Percentiles rank a stretch among this genome's conserved stretches.
These are phyloP conservation scores for Moricandia arvensis DNA, from an alignment of 345 rosid species.

Conservation along the genomic window DNA sequence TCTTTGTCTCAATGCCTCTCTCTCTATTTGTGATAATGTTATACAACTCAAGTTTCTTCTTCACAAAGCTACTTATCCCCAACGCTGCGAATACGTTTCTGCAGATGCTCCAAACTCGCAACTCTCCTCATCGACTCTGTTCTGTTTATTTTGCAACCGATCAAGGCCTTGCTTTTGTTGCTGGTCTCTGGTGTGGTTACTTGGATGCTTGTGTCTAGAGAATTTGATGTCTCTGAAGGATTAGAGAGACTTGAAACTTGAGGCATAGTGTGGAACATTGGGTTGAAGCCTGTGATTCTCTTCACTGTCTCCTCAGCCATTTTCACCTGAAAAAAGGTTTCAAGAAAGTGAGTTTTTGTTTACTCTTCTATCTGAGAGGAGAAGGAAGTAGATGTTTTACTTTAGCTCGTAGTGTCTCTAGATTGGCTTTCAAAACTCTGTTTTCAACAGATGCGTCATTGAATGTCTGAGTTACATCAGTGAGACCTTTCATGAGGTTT, in stretches of 20 bases:
- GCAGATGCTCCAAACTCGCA: constrained; percentile 89
- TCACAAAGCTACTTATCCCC: constrained; percentile 27
- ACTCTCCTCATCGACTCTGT: constrained; percentile 77
- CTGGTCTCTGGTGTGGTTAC: constrained; percentile 25
- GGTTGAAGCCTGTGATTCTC: constrained; percentile 72
- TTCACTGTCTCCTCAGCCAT: constrained; percentile 95
- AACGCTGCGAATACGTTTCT: constrained; percentile 71
- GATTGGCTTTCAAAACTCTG: constrained; percentile 86
- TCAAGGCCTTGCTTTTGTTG: constrained; percentile 27
- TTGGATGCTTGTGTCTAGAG: constrained; percentile 37
- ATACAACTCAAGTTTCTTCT: constrained; percentile 12
- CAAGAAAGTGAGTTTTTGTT: not conserved
- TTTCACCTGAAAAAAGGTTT: constrained; percentile 58
- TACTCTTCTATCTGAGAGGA: not conserved
- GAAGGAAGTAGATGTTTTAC: constrained; percentile 34
- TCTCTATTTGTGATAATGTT: constrained; percentile 5
- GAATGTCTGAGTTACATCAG: constrained; percentile 71
- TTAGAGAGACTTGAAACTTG: constrained; percentile 45
- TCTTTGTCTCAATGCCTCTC: constrained; percentile 1
- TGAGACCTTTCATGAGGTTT: constrained; percentile 57
- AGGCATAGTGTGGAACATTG: constrained; percentile 53
- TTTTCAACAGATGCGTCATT: constrained; percentile 81
- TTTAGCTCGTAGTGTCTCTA: constrained; percentile 90
- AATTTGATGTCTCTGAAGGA: constrained; percentile 51
- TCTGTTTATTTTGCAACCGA: constrained; percentile 57